Conservation (phyloP, 305 asterid species). For the Plantago coronopus region DNA sequence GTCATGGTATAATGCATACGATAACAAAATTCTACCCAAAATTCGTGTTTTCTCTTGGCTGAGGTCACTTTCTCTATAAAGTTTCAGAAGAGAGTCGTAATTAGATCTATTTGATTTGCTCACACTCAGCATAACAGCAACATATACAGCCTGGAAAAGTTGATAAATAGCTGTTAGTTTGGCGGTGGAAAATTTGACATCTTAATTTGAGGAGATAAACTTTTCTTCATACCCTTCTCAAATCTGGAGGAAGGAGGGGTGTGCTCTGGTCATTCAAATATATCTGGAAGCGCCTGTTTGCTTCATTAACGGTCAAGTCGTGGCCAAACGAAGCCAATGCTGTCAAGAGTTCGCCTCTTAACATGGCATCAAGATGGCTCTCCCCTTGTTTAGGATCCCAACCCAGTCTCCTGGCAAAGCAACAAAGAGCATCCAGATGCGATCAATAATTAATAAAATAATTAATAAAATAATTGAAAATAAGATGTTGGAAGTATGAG, state of each 20-base stretch:
- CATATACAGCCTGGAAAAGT: slow-evolving; percentile 74
- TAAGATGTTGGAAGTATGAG: no score
- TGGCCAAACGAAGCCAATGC: slow-evolving; percentile 76
- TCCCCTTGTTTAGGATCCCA: slow-evolving; percentile 97
- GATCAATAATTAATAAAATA: slow-evolving; percentile 1
- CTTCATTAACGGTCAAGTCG: slow-evolving; percentile 68
- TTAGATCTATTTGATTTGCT: slow-evolving; percentile 65
- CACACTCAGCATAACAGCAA: slow-evolving; percentile 62
- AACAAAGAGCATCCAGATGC: slow-evolving; percentile 15
- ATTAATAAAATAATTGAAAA: no score
- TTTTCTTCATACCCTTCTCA: slow-evolving; percentile 61
- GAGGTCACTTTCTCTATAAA: slow-evolving; percentile 86
- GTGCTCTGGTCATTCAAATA: slow-evolving; percentile 72
- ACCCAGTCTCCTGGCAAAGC: slow-evolving; percentile 77
- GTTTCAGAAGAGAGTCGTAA: slow-evolving; percentile 69
- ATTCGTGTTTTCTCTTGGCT: slow-evolving; percentile 95
- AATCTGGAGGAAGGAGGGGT: slow-evolving; percentile 79
- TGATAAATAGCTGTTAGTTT: slow-evolving; percentile 24
- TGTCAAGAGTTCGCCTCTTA: slow-evolving; percentile 82
- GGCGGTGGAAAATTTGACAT: slow-evolving; percentile 12
- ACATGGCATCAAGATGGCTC: slow-evolving; percentile 92
- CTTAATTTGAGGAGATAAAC: slow-evolving; percentile 11
- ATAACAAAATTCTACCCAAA: slow-evolving; percentile 45
- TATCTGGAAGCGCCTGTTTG: slow-evolving; percentile 64
- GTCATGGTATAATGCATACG: slow-evolving; percentile 7